A percentile compares a stretch with the other conserved stretches of the same genome.
phyloP scores from a whole-genome alignment of 2,329 filamentous ascomycete species.

The Coccinonectria pachysandricola region DNA sequence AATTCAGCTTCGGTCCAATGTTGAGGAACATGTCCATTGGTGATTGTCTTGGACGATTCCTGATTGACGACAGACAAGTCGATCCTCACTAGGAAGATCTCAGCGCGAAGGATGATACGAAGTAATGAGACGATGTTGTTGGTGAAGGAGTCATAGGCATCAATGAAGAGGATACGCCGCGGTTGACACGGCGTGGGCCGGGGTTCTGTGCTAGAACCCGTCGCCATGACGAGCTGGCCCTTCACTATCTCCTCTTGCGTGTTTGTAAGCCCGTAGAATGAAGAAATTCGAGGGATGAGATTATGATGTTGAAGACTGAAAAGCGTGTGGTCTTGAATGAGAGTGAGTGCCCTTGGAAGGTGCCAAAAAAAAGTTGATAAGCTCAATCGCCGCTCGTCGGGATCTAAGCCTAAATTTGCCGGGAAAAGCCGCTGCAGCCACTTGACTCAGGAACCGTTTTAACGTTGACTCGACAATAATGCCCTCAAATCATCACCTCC shows the following conservation, averaged over 20 bases:
- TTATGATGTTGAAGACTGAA: background rate
- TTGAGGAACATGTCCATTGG: too few relatives aligned
- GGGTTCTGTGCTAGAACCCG: slow-evolving; percentile 8
- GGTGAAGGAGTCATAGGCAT: slow-evolving; percentile 94
- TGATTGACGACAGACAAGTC: slow-evolving; percentile 36
- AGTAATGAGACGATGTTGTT: slow-evolving; percentile 87
- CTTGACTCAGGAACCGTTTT: slow-evolving; percentile 12
- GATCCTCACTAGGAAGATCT: slow-evolving; percentile 42
- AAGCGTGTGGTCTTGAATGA: too few relatives aligned
- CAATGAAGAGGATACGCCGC: slow-evolving; percentile 68
- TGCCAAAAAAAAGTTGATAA: slow-evolving; percentile 1
- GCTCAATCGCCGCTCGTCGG: slow-evolving; percentile 4
- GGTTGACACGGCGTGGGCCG: slow-evolving; percentile 6
- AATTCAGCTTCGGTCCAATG: slow-evolving; percentile 35
- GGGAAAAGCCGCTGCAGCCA: slow-evolving; percentile 13
- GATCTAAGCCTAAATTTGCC: slow-evolving; percentile 11
- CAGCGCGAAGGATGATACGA: slow-evolving; percentile 54
- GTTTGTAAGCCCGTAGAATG: background rate
- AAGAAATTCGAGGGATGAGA: background rate
- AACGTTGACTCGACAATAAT: slow-evolving; percentile 1
- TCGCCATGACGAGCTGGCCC: slow-evolving; percentile 9
- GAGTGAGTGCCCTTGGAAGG: too few relatives aligned
- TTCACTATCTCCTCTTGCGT: background rate
- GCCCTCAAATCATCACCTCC: too few relatives aligned
- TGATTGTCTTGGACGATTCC: too few relatives aligned